phyloP scores from a whole-genome alignment of 805 yeast species.

The Cyberlindnera amylophila region DNA sequence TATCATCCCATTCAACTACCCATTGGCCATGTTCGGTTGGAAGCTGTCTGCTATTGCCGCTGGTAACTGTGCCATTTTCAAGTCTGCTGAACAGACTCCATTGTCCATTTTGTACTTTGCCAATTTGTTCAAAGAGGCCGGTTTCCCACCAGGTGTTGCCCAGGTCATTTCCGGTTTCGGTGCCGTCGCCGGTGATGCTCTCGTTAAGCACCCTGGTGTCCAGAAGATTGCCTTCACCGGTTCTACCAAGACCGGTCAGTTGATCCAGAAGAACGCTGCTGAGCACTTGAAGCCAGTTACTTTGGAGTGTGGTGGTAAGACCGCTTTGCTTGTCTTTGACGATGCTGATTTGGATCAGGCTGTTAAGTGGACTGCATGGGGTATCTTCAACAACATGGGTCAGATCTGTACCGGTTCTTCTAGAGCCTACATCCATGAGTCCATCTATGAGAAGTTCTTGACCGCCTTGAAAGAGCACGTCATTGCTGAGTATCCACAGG shows the following conservation, averaged over 20 bases:
- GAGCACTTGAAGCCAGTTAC: slow-evolving; percentile 44
- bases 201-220: slow-evolving; percentile 42
- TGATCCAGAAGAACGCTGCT: slow-evolving; percentile 40
- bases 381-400: slow-evolving; percentile 59
- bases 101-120: slow-evolving; percentile 42
- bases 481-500: slow-evolving; percentile 37
- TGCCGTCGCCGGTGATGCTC: slow-evolving; percentile 41
- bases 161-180: slow-evolving; percentile 45
- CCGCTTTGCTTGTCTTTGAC: slow-evolving; percentile 44
- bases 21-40: slow-evolving; percentile 48
- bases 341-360: slow-evolving; percentile 47
- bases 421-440: slow-evolving; percentile 53
- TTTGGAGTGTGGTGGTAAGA: slow-evolving; percentile 51
- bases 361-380: slow-evolving; percentile 48
- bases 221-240: slow-evolving; percentile 56
- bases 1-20: slow-evolving; percentile 52
- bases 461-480: slow-evolving; percentile 35
- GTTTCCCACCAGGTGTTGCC: slow-evolving; percentile 49
- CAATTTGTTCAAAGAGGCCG: slow-evolving; percentile 39
- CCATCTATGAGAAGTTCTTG: slow-evolving; percentile 48
- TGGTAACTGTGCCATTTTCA: slow-evolving; percentile 45
- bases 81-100: slow-evolving; percentile 49
- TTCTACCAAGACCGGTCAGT: slow-evolving; percentile 45
- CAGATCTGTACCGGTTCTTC: slow-evolving; percentile 66
- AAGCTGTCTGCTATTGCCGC: slow-evolving; percentile 46